Evolutionary conservation across 2,329 filamentous ascomycete genomes (phyloP).

Genomic region (Fusarium miscanthi): DNA sequence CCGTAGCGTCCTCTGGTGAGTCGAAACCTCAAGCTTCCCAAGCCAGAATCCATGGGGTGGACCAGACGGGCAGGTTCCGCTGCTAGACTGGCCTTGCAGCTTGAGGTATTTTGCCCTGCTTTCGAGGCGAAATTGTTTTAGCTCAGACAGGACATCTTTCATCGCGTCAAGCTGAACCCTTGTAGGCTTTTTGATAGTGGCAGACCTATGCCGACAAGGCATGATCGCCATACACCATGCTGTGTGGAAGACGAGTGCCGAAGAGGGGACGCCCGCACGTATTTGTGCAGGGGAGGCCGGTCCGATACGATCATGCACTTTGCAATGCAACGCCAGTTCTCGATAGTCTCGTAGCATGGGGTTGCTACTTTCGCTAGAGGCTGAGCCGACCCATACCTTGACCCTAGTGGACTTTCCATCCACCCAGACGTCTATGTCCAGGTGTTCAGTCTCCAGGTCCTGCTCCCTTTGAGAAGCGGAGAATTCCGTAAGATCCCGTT

Average conservation of each 20-base stretch:
- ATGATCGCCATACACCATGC: conserved; percentile 65
- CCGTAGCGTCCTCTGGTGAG: conserved; percentile 3
- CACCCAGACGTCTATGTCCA: conserved; percentile 42
- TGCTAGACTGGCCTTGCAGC: conserved; percentile 17
- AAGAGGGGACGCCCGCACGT: conserved; percentile 60
- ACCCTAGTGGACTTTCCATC: conserved; percentile 42
- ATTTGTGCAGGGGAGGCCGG: conserved; percentile 63
- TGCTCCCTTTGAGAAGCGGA: background rate
- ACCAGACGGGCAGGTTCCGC: conserved; percentile 24
- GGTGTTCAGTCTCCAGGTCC: conserved; percentile 35
- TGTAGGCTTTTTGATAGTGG: conserved; percentile 44
- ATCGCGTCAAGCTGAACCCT: conserved; percentile 51
- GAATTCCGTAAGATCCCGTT: conserved; percentile 12
- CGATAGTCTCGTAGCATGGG: conserved; percentile 61
- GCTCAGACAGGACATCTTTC: conserved; percentile 56
- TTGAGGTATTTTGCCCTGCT: conserved; percentile 47
- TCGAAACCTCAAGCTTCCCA: conserved; percentile 44
- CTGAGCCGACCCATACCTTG: conserved; percentile 60
- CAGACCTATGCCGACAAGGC: conserved; percentile 39
- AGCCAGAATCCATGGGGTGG: conserved; percentile 52
- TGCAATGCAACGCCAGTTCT: conserved; percentile 53
- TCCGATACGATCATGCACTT: conserved; percentile 53
- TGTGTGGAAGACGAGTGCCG: conserved; percentile 59
- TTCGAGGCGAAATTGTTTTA: conserved; percentile 54
- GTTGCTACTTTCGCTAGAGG: conserved; percentile 46